Conservation (phyloP, 2,329 filamentous ascomycete genomes). For the Pseudogymnoascus sp. region DNA sequence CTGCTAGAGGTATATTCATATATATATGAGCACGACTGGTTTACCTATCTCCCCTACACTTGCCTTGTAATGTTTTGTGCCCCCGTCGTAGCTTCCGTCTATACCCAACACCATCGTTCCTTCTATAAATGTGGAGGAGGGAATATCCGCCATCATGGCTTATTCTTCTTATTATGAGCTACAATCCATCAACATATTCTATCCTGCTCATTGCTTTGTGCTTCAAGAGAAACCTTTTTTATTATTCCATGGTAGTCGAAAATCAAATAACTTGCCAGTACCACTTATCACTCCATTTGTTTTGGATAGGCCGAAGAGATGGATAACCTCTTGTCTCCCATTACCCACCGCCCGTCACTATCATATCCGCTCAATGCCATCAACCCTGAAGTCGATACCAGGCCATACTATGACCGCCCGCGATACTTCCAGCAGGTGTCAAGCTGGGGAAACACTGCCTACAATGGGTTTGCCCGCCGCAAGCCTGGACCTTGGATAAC, state of each 20-base stretch:
- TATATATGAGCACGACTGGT: not conserved
- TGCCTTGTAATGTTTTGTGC: not conserved
- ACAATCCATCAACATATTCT: not conserved
- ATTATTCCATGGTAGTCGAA: not conserved
- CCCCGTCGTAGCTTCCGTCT: not conserved
- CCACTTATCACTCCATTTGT: not conserved
- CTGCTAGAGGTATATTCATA: not conserved
- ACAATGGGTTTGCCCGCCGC: not conserved
- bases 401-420: not conserved
- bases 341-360: not conserved
- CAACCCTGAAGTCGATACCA: not conserved
- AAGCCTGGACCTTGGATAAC: conserved; percentile 26
- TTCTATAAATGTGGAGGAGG: not conserved
- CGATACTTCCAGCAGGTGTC: not conserved
- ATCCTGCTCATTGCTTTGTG: not conserved
- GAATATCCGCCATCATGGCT: not conserved
- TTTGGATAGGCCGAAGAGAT: not conserved
- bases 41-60: not conserved
- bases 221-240: conserved; percentile 1
- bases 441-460: not conserved
- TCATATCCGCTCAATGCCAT: not conserved
- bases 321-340: not conserved
- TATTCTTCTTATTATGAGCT: not conserved
- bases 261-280: not conserved
- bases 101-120: not conserved